Base-by-base conservation (phyloP, 140 eudicot species). In the Ambrosia hybrid region DNA sequence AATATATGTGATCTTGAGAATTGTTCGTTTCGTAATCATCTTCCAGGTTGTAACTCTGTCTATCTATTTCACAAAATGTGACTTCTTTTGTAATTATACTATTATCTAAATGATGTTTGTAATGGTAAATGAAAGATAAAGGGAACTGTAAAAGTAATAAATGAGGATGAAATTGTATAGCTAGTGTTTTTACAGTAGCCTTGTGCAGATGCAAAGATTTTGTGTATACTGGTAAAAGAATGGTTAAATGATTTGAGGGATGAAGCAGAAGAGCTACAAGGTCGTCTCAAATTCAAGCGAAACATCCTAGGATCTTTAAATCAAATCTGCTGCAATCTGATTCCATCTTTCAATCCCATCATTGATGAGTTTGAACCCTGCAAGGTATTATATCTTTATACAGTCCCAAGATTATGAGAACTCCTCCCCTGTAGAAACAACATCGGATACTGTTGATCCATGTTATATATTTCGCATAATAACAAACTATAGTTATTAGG, bases 201-300 rank as follows among this genome's bases (percentile, higher is more conserved):
- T 68, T 81, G 51, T 82, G 80, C 93, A 86, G 98, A 88, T 79
- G 81, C 75, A 64, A 81, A 77, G 73, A 83, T 81, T 72, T 74
- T 85, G 43, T 51, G 73, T 55, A 67, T 74, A 58, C 81, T 90
- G 72, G 96, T 80, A 5, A 90, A 90, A 80, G 77, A 78, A 76
- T 93, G 98, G 98, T 82, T 84, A 14, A 83, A 58, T 45, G 94
- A 88, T 66, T 67, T 90, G 83, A 83, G 84, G 65, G 89, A 90
- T 76, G 91, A 85, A 76, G 70, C 73, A 49, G 88, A 87, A 76
- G 91, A 81, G 39, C 51, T 88, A 51, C 91, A 85, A 78, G 89
- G 79, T 67, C 89, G 82, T 69, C 85, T 93, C 62, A 62, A 80
- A 30, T 90, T 90, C 76, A 85, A 85, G 84, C 77, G 49, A 72